Base-by-base conservation (phyloP, 768 basidiomycete genomes). In the Stropharia rugosoannulata region DNA sequence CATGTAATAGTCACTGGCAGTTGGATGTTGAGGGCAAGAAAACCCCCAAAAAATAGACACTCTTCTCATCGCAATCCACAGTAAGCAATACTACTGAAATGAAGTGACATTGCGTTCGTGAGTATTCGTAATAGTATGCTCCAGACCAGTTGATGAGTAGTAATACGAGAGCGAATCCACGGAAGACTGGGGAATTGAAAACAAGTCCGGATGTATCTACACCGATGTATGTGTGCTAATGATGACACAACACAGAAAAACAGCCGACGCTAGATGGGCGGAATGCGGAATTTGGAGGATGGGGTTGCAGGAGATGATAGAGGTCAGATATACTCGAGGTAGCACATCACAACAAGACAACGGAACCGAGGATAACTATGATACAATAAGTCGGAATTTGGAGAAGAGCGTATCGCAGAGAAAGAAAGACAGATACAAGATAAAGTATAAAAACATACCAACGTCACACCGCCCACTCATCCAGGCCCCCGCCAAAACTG, bases 61-160 rank as follows among this genome's bases (percentile, higher is more conserved):
- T 32, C 29, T 32, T 32, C 29, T 32, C 29, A 32, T 32, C 27
- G 27, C 4, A 29, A 90, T 85, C 59, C 80, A 69, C 67, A 90
- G 87, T 0, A 83, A 35, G 69, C 60, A 42, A 91, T 75, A 0
- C 86, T 46, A 27, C 46, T 47, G 18, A 27, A 9, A 5, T 3
- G 6, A 42, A 18, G 4, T 42, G n/a, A 9, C n/a, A 42, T 48
- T 48, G 18, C 15, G 25, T 35, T 49, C 47, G 29, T 49, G 29
- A 49, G 36, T 29, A 32, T 32, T 49, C 47, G 47, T 49, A 37
- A 49, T 16, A 4, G 22, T 11, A 43, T 18, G 42, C 42, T 43
- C 42, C 22, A 43, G 16, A 43, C 42, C 42, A 32, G 29, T 32
- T 16, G 42, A 43, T 19, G 18, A 16, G 10, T 16, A 43, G 42